A percentile compares a stretch with the other conserved stretches of the same genome.
Conservation (phyloP, 2,329 filamentous ascomycete genomes). For the Hypomyces rosellus region DNA sequence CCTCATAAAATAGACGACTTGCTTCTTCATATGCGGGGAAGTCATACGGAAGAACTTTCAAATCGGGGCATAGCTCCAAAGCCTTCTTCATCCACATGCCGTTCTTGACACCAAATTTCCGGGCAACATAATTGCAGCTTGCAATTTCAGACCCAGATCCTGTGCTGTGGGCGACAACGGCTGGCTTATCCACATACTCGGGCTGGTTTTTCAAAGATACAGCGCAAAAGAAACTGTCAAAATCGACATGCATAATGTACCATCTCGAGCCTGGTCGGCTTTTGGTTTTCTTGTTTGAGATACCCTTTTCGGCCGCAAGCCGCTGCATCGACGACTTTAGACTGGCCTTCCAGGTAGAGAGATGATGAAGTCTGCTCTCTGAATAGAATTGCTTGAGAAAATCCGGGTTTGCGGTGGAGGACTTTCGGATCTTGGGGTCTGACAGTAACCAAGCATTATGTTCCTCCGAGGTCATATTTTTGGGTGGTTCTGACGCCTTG, state of each 20-base stretch:
- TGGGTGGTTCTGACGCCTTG: constrained; percentile 16
- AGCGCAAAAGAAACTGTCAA: constrained; percentile 97
- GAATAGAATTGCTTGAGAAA: constrained; percentile 94
- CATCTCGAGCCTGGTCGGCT: constrained; percentile 57
- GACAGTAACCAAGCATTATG: constrained; percentile 81
- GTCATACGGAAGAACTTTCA: constrained; percentile 91
- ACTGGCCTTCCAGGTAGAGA: constrained; percentile 95
- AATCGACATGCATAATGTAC: constrained; percentile 93
- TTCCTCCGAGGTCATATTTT: constrained; percentile 83
- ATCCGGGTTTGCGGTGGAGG: constrained; percentile 84
- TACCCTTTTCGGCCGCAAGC: constrained; percentile 62
- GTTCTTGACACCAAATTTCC: constrained; percentile 82
- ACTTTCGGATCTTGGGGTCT: constrained; percentile 80
- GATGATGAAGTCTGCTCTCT: constrained; percentile 87
- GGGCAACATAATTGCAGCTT: constrained; percentile 91
- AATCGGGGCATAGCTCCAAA: constrained; percentile 70
- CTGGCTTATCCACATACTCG: constrained; percentile 69
- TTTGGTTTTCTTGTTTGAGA: constrained; percentile 39
- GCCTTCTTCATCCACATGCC: constrained; percentile 99
- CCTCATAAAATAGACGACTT: constrained; percentile 80
- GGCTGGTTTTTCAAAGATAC: constrained; percentile 77
- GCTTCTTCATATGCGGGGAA: constrained; percentile 92
- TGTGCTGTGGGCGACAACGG: constrained; percentile 80
- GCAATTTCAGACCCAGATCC: constrained; percentile 90
- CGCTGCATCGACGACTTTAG: constrained; percentile 83